Evolutionary conservation across 208 protist genomes (phyloP), one percentile per base, ranked within the genome.

Genomic region (Wallacemonas sp.): DNA sequence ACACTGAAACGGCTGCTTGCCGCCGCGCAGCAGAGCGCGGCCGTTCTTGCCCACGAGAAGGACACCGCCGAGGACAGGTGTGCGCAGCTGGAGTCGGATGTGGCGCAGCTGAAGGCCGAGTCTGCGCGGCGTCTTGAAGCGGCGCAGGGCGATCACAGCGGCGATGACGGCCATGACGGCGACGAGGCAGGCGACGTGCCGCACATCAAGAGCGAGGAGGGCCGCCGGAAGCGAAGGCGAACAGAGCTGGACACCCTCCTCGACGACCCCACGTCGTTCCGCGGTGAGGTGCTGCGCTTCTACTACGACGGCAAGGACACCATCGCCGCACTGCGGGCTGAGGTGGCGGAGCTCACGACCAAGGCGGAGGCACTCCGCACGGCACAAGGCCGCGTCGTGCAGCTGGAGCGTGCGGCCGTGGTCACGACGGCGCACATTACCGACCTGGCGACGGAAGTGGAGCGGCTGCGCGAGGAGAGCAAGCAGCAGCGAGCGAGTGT

Each of bases 241-340:
- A 14, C 57, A 12, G 57, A 64, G 38, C 26, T 64, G 4, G 57
- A 64, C 12, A 38, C 38, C n/a, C 38, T 70, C 1, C 36, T 74
- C 14, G 62, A 69, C 20, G 29, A 86, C 65, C 79, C 80, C 1
- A 72, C 79, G 12, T 91, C 85, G n/a, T 77, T 89, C 20, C 79
- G 83, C 22, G 75, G 67, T 10, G 76, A 92, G 49, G 59, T 82
- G 31, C 73, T 90, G 22, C 78, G 77, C 38, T 94, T 92, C 65
- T 94, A 84, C 80, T 77, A 79, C 64, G 79, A 86, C 18, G 86
- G 85, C 16, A 67, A 84, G 4, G 83, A 88, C 39, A 77, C 67
- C 36, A 73, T 92, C 23, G 49, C 69, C 18, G 72, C 62, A 26
- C 67, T 92, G 57, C 75, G 77, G 50, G 67, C 61, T 20, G 63